Evolutionary conservation across 2,329 filamentous ascomycete genomes (phyloP), one percentile per base, ranked within the genome.

Genomic region (Nigrospora sphaerica): DNA sequence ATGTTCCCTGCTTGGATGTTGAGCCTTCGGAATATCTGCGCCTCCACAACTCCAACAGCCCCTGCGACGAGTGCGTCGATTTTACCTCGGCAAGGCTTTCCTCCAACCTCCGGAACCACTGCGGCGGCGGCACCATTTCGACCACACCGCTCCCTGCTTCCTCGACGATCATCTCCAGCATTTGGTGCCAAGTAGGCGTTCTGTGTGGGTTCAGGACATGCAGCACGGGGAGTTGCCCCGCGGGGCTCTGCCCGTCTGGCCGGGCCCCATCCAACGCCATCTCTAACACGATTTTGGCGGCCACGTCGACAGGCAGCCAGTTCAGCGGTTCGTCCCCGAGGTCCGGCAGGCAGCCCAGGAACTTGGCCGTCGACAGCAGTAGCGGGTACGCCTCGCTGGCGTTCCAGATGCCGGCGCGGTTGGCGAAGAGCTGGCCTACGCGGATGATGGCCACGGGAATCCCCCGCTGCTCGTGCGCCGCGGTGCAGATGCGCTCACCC

Each of bases 401-500:
- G 53, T 74, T 76, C 73, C 73, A 77, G 4, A 68, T 57, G 9
- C 73, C 72, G 12, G 48, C 46, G 36, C 48, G 39, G 49, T 63
- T 60, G 0, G 71, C 73, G 32, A 66, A 69, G 11, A 77, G 58
- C 55, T 76, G 73, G 3, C 73, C 73, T 5, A 72, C 64, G 34
- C 70, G 62, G 31, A 73, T 59, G 11, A 77, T 64, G 18, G 63
- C 61, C 32, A 68, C 58, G 19, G 47, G 48, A 3, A 70, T 54
- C 32, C 52, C 40, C 2, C 33, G 9, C 38, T 41, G 41, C 37
- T 28, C 23, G 46, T 37, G 14, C 14, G 71, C 71, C 6, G 62
- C 54, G 1, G 65, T 53, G 51, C 75, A 80, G 11, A 80, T 71
- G 16, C 65, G 64, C 61, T 82, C 78, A 1, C 76, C 77, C 1